These are phyloP conservation scores for Dionaea muscipula DNA, from an alignment of 179 eudicot genomes.

Conservation along the genomic window DNA sequence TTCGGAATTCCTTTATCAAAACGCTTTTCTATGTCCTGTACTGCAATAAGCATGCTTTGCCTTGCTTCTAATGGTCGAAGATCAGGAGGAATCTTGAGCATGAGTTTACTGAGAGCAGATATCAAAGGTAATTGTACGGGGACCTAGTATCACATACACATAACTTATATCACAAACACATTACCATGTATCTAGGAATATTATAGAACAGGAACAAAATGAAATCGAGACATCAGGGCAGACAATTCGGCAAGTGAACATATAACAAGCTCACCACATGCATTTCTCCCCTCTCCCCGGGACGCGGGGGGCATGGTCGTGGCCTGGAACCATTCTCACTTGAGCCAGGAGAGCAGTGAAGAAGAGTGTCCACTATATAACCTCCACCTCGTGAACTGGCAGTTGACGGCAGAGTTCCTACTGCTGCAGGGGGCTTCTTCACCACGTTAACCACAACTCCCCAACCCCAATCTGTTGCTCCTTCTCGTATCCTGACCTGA, in stretches of 20 bases:
- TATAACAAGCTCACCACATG: slow-evolving; percentile 66
- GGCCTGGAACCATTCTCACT: slow-evolving; percentile 87
- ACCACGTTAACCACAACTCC: slow-evolving; percentile 97
- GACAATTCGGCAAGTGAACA: neutral
- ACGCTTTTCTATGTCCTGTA: slow-evolving; percentile 77
- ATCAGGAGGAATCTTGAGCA: slow-evolving; percentile 69
- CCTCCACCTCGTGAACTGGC: slow-evolving; percentile 48
- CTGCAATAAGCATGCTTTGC: slow-evolving; percentile 75
- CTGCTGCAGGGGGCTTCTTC: slow-evolving; percentile 47
- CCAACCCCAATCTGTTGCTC: slow-evolving; percentile 98
- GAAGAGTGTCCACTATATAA: slow-evolving; percentile 84
- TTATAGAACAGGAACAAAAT: neutral
- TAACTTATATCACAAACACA: too few species aligned
- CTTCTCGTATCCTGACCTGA: slow-evolving; percentile 83
- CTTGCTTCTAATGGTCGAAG: slow-evolving; percentile 85
- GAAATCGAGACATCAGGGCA: neutral
- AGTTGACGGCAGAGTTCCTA: slow-evolving; percentile 41
- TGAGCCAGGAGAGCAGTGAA: slow-evolving; percentile 81
- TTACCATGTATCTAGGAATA: neutral
- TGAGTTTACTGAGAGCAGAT: slow-evolving; percentile 72
- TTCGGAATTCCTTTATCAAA: slow-evolving; percentile 90
- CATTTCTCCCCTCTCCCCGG: slow-evolving; percentile 98
- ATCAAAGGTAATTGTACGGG: slow-evolving; percentile 86
- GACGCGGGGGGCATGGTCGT: slow-evolving; percentile 82
- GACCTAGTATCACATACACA: slow-evolving; percentile 35